Percentiles rank a stretch among this genome's conserved stretches.
These are phyloP conservation scores for Solanum rostratum DNA, from an alignment of 257 asterid genomes.

Conservation along the genomic window DNA sequence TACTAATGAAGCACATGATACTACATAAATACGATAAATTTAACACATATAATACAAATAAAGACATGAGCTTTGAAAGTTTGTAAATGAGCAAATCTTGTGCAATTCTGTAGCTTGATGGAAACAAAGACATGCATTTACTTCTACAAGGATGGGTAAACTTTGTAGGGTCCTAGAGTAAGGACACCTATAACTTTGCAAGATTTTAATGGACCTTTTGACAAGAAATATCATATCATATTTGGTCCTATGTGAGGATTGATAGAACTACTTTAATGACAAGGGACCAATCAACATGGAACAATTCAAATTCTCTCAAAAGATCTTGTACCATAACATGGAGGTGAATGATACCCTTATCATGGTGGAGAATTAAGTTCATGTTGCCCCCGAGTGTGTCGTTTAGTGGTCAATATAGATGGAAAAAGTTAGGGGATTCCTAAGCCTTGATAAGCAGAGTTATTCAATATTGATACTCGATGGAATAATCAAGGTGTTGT, in stretches of 20 bases:
- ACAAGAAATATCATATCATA: conserved; percentile 1
- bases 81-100: background rate
- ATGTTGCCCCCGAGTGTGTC: background rate
- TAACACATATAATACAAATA: no score
- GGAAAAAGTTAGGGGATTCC: rapidly evolving
- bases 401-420: background rate
- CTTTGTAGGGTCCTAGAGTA: background rate
- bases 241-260: background rate
- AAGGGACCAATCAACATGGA: conserved; percentile 7
- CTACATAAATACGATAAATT: no score
- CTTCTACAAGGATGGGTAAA: background rate
- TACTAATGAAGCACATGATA: no score
- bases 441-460: background rate
- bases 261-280: background rate
- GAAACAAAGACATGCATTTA: background rate
- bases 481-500: background rate
- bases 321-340: background rate
- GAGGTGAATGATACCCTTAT: background rate
- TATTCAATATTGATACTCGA: background rate
- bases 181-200: background rate
- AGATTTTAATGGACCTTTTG: background rate
- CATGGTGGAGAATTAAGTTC: background rate
- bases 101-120: background rate
- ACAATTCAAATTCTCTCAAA: background rate
- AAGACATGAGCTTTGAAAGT: background rate